These are phyloP conservation scores for Oehlia diaphana DNA, from an alignment of 192 early-diverging fungal species.

Conservation along the genomic window DNA sequence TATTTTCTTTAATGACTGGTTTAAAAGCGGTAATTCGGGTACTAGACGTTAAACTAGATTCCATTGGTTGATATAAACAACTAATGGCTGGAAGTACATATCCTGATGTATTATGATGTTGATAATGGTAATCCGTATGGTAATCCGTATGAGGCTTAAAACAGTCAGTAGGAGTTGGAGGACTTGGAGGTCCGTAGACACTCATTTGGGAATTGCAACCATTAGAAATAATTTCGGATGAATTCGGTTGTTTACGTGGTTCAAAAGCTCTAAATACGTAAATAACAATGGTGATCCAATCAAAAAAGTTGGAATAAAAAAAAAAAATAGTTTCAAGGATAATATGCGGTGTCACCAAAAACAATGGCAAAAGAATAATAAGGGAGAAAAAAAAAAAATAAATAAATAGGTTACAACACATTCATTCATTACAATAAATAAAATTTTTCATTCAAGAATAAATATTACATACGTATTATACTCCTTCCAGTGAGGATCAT, in stretches of 20 bases:
- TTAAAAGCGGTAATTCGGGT: constrained; percentile 1
- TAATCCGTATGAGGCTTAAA: not conserved
- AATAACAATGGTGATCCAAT: not conserved
- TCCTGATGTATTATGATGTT: not conserved
- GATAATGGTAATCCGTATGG: not conserved
- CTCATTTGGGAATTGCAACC: not conserved
- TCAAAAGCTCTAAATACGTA: constrained; percentile 12
- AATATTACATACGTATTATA: constrained; percentile 28
- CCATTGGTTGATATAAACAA: not conserved
- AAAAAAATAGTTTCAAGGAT: not conserved
- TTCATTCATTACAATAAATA: not conserved
- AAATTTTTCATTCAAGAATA: not conserved
- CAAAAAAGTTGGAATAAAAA: not conserved
- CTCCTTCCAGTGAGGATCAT: constrained; percentile 28
- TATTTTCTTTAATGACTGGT: constrained; percentile 9
- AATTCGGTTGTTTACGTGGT: constrained; percentile 9
- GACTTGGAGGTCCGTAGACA: constrained; percentile 10
- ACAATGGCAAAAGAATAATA: not conserved
- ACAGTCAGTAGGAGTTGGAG: not conserved
- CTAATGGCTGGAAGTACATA: constrained; percentile 8
- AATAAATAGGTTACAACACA: no score
- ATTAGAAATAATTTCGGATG: not conserved
- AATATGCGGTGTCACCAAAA: not conserved
- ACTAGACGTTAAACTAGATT: not conserved
- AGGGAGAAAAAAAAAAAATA: not conserved